phyloP scores from a whole-genome alignment of 2,329 filamentous ascomycete genomes.

The Myriosclerotinia duriaeana region DNA sequence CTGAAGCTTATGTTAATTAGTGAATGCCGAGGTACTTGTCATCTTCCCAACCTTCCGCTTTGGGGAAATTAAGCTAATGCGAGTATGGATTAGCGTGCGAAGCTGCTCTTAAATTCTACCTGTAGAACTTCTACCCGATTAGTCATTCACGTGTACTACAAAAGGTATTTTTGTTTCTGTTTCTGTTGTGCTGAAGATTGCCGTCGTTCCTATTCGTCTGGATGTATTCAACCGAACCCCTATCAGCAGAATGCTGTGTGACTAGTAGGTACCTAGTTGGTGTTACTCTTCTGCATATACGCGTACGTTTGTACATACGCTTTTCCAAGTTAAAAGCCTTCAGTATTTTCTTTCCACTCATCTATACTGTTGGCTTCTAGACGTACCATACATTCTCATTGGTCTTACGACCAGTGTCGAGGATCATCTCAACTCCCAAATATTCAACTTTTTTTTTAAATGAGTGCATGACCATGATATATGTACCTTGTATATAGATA shows the following conservation, averaged over 20 bases:
- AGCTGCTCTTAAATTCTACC: neutral
- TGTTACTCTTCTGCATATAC: neutral
- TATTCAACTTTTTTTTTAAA: neutral
- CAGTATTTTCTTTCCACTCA: neutral
- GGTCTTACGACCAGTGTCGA: neutral
- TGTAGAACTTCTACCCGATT: neutral
- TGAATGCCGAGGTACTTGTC: conserved; percentile 16
- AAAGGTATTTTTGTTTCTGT: neutral
- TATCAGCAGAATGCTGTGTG: neutral
- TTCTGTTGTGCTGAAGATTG: neutral
- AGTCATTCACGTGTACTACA: conserved; percentile 4
- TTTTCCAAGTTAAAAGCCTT: neutral
- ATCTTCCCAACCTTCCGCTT: conserved; percentile 15
- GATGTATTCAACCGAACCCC: neutral
- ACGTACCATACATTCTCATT: neutral
- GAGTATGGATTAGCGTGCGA: neutral
- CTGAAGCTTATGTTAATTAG: conserved; percentile 16
- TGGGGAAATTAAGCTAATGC: neutral
- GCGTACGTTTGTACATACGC: neutral
- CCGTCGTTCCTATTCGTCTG: neutral
- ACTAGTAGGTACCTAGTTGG: no score
- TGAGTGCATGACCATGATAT: neutral
- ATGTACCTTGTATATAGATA: neutral
- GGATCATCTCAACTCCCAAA: neutral
- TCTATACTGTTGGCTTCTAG: neutral